Evolutionary conservation across 2,329 filamentous ascomycete species (phyloP).

Genomic region (Polychaeton citri): DNA sequence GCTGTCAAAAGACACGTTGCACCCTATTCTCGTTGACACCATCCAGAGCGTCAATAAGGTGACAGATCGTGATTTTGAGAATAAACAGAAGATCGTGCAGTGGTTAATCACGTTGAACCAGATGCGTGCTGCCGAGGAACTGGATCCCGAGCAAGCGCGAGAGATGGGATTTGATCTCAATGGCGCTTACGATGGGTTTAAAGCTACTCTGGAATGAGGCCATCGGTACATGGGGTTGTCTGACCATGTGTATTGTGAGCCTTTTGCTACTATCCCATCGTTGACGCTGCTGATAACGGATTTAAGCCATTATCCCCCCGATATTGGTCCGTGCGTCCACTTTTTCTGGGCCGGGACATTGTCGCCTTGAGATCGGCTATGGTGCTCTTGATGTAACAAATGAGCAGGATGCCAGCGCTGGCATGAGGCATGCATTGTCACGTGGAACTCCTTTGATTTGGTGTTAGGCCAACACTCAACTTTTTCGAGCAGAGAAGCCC

Average conservation of each 20-base stretch:
- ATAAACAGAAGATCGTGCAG: conserved; percentile 91
- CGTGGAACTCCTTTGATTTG: no score
- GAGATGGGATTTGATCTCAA: conserved; percentile 91
- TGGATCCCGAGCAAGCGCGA: conserved; percentile 73
- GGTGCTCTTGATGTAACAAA: no score
- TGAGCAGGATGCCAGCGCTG: no score
- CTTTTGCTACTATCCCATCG: no score
- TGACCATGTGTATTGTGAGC: no score
- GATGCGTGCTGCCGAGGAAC: conserved; percentile 89
- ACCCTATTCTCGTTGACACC: conserved; percentile 84
- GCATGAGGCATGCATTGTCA: no score
- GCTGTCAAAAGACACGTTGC: conserved; percentile 89
- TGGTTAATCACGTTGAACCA: conserved; percentile 97
- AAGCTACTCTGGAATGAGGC: conserved; percentile 48
- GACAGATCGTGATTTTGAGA: conserved; percentile 88
- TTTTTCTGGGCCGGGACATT: no score
- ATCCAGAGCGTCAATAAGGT: conserved; percentile 97
- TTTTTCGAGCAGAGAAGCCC: no score
- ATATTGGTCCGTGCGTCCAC: not conserved
- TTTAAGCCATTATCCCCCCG: not conserved
- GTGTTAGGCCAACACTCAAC: no score
- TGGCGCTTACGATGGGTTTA: conserved; percentile 87
- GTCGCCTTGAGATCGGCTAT: no score
- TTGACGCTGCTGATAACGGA: not conserved
- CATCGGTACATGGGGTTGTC: no score